Percentiles rank a stretch among this genome's conserved stretches.
phyloP scores from a whole-genome alignment of 2,329 filamentous ascomycete genomes.

The Claviceps quebecensis region DNA sequence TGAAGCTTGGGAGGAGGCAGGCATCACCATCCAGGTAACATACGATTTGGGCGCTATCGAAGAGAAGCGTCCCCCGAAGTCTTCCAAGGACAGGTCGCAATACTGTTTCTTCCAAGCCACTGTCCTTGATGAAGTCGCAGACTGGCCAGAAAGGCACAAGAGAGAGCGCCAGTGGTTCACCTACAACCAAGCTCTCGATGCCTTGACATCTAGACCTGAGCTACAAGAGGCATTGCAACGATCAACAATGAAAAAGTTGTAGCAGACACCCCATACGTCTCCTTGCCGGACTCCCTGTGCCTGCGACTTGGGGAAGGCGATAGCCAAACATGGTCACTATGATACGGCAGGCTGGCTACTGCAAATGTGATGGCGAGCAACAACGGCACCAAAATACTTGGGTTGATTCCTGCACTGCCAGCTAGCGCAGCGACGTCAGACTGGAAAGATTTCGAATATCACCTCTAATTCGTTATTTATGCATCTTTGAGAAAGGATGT shows the following conservation, averaged over 20 bases:
- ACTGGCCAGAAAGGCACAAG: slow-evolving; percentile 94
- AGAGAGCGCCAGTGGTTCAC: slow-evolving; percentile 81
- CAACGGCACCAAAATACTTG: not conserved
- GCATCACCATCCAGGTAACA: slow-evolving; percentile 72
- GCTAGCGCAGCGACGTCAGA: not conserved
- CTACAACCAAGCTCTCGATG: slow-evolving; percentile 66
- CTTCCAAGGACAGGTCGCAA: slow-evolving; percentile 45
- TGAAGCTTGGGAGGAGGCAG: slow-evolving; percentile 97
- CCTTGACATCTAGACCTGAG: slow-evolving; percentile 67
- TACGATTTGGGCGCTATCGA: slow-evolving; percentile 76
- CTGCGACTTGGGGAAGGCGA: not conserved
- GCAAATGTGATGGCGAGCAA: not conserved
- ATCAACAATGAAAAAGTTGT: slow-evolving; percentile 49
- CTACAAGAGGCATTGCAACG: slow-evolving; percentile 74
- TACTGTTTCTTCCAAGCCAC: slow-evolving; percentile 79
- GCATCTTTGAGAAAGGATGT: slow-evolving; percentile 2
- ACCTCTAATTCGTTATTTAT: not conserved
- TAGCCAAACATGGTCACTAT: not conserved
- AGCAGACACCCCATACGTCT: slow-evolving; percentile 2
- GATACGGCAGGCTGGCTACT: not conserved
- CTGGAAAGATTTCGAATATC: not conserved
- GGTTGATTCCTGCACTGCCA: not conserved
- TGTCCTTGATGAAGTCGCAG: slow-evolving; percentile 70
- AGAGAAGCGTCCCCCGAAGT: slow-evolving; percentile 70
- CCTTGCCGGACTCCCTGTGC: not conserved